Conservation (phyloP, 257 asterid species). For the Solanum chmielewskii region DNA sequence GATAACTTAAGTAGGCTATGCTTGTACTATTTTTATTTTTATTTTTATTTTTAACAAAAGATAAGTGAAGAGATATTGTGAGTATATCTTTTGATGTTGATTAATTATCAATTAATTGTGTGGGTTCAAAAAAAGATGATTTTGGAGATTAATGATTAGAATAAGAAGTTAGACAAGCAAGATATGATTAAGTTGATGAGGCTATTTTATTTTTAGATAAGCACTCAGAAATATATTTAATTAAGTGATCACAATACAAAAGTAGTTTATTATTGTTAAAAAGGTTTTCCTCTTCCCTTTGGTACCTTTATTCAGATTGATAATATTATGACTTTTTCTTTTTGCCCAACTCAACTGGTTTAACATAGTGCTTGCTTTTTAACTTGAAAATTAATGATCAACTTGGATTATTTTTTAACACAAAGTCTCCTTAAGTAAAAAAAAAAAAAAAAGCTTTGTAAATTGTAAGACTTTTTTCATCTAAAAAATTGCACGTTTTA, state of each 20-base stretch:
- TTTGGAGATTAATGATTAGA: not conserved
- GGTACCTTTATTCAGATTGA: conserved; percentile 14
- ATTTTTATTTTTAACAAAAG: not conserved
- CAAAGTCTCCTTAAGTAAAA: not conserved
- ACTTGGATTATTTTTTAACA: not conserved
- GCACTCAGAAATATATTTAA: conserved; percentile 9
- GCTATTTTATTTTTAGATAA: conserved; percentile 10
- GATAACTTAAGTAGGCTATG: not conserved
- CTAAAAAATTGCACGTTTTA: not conserved
- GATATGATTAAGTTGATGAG: conserved; percentile 12
- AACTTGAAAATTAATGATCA: conserved; percentile 14
- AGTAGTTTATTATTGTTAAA: conserved; percentile 20
- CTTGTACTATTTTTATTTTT: not conserved
- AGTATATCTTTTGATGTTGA: not conserved
- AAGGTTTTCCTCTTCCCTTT: conserved; percentile 25
- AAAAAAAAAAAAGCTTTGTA: conserved; percentile 1
- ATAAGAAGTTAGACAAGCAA: not conserved
- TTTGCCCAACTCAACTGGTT: conserved; percentile 17
- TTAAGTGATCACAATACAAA: conserved; percentile 15
- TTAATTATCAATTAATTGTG: not conserved
- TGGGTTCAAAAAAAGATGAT: not conserved
- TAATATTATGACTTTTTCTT: conserved; percentile 9
- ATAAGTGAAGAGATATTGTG: not conserved
- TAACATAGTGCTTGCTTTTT: conserved; percentile 23
- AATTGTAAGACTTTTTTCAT: conserved; percentile 7